Percentiles rank a stretch among this genome's conserved stretches.
These are phyloP conservation scores for Medicago arabica DNA, from an alignment of 306 rosid genomes.

Conservation along the genomic window DNA sequence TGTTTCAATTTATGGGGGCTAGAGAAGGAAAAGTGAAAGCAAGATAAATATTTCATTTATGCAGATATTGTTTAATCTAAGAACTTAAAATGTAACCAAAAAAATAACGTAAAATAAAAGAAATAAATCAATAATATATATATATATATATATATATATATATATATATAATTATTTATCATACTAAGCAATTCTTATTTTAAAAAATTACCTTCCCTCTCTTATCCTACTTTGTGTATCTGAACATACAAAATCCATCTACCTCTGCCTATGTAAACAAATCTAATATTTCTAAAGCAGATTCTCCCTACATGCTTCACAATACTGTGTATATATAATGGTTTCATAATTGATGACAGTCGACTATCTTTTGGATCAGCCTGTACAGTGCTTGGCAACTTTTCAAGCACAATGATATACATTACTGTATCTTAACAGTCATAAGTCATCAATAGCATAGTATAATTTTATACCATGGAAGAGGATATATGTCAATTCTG, in stretches of 20 bases:
- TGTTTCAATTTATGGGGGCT: constrained; percentile 11
- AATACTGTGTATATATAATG: constrained; percentile 22
- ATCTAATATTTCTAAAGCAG: neutral
- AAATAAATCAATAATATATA: neutral
- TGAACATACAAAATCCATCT: constrained; percentile 10
- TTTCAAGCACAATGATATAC: constrained; percentile 4
- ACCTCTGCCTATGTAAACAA: constrained; percentile 15
- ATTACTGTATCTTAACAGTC: constrained; percentile 9
- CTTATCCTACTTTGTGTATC: too few species aligned
- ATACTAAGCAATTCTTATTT: neutral
- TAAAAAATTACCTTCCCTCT: neutral
- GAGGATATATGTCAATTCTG: constrained; percentile 21
- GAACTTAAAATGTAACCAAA: neutral
- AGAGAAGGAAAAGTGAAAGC: neutral
- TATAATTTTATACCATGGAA: constrained; percentile 22
- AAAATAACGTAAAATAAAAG: neutral
- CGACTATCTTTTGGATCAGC: constrained; percentile 21
- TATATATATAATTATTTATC: neutral
- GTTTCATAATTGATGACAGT: constrained; percentile 10
- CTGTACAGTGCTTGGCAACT: constrained; percentile 8
- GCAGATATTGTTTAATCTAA: neutral
- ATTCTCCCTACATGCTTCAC: constrained; percentile 5
- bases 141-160: neutral
- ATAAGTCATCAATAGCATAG: neutral
- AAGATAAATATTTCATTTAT: neutral